A percentile compares a stretch with the other conserved stretches of the same genome.
These are phyloP conservation scores for Fusarium sp. DNA, from an alignment of 2,329 filamentous ascomycete species.

Conservation along the genomic window DNA sequence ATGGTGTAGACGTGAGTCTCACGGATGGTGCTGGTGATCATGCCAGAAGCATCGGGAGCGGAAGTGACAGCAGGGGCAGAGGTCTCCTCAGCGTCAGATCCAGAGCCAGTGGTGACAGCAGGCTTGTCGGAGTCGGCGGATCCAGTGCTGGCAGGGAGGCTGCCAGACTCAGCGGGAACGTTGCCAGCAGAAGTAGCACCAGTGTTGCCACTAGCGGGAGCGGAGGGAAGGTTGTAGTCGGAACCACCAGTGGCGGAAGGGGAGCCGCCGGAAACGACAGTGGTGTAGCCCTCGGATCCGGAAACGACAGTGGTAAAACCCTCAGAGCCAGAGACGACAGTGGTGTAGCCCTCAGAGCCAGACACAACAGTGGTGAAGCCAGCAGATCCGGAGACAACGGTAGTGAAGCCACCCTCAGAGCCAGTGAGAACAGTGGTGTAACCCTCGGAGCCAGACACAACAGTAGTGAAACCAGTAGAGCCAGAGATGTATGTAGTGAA, in stretches of 20 bases:
- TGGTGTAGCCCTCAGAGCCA: conserved; percentile 11
- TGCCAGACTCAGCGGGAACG: conserved; percentile 4
- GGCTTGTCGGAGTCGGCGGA: not conserved
- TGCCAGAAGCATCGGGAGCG: conserved; percentile 21
- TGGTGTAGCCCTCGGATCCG: not conserved
- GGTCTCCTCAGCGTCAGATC: conserved; percentile 12
- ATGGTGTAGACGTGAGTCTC: conserved; percentile 44
- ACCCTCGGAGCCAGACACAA: not conserved
- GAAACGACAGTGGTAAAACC: conserved; percentile 12
- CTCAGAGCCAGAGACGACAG: conserved; percentile 3
- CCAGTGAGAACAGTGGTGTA: conserved; percentile 10
- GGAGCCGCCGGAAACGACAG: not conserved
- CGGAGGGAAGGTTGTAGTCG: not conserved
- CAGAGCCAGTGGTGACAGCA: not conserved
- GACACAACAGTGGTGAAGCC: conserved; percentile 17
- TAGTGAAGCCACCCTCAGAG: conserved; percentile 13
- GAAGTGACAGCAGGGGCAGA: conserved; percentile 13
- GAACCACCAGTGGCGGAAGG: not conserved
- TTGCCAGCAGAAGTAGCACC: conserved; percentile 6
- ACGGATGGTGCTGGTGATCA: conserved; percentile 36
- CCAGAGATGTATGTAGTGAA: conserved; percentile 6
- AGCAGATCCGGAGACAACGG: conserved; percentile 6
- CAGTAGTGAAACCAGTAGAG: conserved; percentile 1
- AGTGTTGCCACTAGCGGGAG: not conserved
- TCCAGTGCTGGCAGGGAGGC: conserved; percentile 3